These are phyloP conservation scores for Xylariaceae sp. DNA, from an alignment of 2,329 filamentous ascomycete genomes.

Conservation along the genomic window DNA sequence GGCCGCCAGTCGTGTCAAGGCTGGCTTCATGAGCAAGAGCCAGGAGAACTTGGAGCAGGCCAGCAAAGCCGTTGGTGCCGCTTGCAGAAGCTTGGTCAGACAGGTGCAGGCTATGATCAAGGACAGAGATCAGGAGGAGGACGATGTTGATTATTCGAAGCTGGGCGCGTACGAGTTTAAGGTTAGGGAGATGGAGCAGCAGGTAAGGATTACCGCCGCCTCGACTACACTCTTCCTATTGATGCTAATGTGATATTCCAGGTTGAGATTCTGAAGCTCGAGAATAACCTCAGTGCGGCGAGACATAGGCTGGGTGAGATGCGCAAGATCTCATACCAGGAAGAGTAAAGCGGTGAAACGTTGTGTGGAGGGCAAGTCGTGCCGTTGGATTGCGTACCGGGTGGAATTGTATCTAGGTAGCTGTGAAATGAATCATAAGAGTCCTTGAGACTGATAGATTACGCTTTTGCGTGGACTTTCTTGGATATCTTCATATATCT, in stretches of 20 bases:
- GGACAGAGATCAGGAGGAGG: slow-evolving; percentile 77
- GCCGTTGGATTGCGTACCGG: background rate
- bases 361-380: background rate
- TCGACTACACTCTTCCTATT: background rate
- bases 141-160: slow-evolving; percentile 82
- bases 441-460: too few relatives aligned
- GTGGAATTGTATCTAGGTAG: too few relatives aligned
- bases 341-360: slow-evolving; percentile 50
- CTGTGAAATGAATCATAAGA: too few relatives aligned
- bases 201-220: slow-evolving; percentile 58
- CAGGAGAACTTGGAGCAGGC: slow-evolving; percentile 89
- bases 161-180: slow-evolving; percentile 96
- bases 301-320: slow-evolving; percentile 88
- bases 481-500: too few relatives aligned
- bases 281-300: slow-evolving; percentile 79
- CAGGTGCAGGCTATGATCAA: slow-evolving; percentile 95
- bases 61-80: slow-evolving; percentile 86
- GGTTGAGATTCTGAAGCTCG: slow-evolving; percentile 96
- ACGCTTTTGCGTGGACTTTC: too few relatives aligned
- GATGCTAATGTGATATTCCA: slow-evolving; percentile 36
- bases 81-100: slow-evolving; percentile 81
- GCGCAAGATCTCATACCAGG: slow-evolving; percentile 93
- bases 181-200: slow-evolving; percentile 98
- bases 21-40: slow-evolving; percentile 95
- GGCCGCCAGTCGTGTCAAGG: slow-evolving; percentile 92